Percentiles rank a stretch among this genome's conserved stretches.
phyloP scores from a whole-genome alignment of 345 rosid species.

The Brassica cretica region DNA sequence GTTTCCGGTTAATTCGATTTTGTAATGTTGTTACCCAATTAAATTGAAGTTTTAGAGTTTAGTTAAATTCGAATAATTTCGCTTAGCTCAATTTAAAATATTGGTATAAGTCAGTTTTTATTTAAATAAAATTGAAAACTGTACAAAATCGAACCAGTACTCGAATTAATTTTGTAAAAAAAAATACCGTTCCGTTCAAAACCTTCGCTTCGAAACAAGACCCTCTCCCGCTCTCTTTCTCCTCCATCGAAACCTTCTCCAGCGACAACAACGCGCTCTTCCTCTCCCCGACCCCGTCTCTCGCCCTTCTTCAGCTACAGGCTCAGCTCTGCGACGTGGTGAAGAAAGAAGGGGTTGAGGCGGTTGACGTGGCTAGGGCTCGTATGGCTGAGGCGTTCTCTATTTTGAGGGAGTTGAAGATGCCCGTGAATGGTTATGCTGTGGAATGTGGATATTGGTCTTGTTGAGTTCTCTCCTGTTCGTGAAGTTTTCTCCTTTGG shows the following conservation, averaged over 20 bases:
- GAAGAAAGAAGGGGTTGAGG: conserved; percentile 86
- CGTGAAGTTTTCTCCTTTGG: conserved; percentile 79
- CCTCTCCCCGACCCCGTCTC: conserved; percentile 65
- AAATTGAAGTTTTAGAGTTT: too few relatives aligned
- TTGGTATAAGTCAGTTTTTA: too few relatives aligned
- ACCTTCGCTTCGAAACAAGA: conserved; percentile 70
- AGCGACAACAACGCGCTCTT: conserved; percentile 67
- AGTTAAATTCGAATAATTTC: too few relatives aligned
- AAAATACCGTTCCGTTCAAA: conserved; percentile 30
- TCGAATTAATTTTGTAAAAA: too few relatives aligned
- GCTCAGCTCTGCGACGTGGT: conserved; percentile 68
- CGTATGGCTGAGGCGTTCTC: conserved; percentile 83
- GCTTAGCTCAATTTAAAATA: too few relatives aligned
- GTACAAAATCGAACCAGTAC: too few relatives aligned
- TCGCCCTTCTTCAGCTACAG: conserved; percentile 78
- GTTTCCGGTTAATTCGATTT: too few relatives aligned
- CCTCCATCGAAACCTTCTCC: conserved; percentile 66
- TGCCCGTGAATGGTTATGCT: conserved; percentile 83
- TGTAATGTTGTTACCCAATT: too few relatives aligned
- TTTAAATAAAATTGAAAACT: too few relatives aligned
- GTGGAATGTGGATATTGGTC: conserved; percentile 62
- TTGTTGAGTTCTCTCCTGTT: conserved; percentile 85
- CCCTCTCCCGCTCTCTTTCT: conserved; percentile 63
- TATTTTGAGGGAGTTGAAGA: conserved; percentile 82
- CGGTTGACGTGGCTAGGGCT: conserved; percentile 75